Evolutionary conservation across 1,139 yeast genomes (phyloP).

Genomic region (Nakaseomyces bracarensis): DNA sequence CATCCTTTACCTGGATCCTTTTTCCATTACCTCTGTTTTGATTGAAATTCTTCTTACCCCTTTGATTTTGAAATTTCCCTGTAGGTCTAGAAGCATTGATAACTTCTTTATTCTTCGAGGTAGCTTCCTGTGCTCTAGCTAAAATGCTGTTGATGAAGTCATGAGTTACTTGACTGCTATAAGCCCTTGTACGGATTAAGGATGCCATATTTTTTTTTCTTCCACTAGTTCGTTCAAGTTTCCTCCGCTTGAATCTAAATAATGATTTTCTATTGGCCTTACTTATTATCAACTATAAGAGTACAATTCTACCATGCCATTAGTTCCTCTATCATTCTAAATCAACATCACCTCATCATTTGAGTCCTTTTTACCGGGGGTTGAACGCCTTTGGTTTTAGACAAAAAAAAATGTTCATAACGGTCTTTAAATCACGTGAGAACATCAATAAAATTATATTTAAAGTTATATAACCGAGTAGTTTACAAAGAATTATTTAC

Average conservation of each 20-base stretch:
- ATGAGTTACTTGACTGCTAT: constrained; percentile 21
- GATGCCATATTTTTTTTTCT: neutral
- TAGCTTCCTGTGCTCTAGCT: constrained; percentile 22
- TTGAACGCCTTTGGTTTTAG: too few relatives aligned
- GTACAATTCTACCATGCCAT: too few relatives aligned
- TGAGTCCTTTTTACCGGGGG: constrained; percentile 1
- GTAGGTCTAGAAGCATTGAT: neutral
- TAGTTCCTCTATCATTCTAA: too few relatives aligned
- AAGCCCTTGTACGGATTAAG: constrained; percentile 6
- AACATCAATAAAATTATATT: too few relatives aligned
- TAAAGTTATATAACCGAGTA: too few relatives aligned
- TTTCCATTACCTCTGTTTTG: constrained; percentile 4
- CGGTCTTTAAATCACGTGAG: neutral
- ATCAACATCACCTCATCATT: neutral
- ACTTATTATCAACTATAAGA: too few relatives aligned
- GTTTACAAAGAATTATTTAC: too few relatives aligned
- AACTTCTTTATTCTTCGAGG: constrained; percentile 9
- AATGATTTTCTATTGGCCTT: too few relatives aligned
- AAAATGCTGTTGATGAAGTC: constrained; percentile 22
- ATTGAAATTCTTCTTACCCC: neutral
- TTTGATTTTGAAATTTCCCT: constrained; percentile 1
- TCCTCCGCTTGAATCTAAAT: too few relatives aligned
- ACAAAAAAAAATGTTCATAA: too few relatives aligned
- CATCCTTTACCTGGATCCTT: constrained; percentile 1
- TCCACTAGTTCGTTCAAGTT: neutral